Conservation (phyloP, 129 eudicot species). For the Centrapalus pauciflorus region DNA sequence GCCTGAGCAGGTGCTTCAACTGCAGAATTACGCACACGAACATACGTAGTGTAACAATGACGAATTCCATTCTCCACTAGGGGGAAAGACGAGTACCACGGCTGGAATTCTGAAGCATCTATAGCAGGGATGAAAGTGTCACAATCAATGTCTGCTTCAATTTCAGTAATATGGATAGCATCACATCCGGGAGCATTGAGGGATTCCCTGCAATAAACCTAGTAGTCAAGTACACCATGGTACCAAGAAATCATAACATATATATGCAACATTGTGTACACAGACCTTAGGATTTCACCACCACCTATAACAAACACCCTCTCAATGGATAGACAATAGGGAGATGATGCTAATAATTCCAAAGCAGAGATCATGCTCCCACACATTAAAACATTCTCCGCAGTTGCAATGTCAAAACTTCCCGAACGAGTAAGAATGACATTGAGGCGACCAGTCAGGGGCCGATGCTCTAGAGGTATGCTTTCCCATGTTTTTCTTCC, state of each 20-base stretch:
- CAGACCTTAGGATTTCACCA: slow-evolving; percentile 76
- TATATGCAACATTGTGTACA: slow-evolving; percentile 5
- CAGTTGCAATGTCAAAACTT: slow-evolving; percentile 46
- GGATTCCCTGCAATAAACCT: slow-evolving; percentile 68
- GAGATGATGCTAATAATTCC: slow-evolving; percentile 61
- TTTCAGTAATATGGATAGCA: slow-evolving; percentile 91
- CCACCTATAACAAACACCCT: slow-evolving; percentile 91
- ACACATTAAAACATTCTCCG: slow-evolving; percentile 70
- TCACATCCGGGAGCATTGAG: slow-evolving; percentile 75
- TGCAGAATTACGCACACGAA: slow-evolving; percentile 49
- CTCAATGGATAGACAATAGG: slow-evolving; percentile 66
- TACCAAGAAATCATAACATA: background rate
- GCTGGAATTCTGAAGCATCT: slow-evolving; percentile 59
- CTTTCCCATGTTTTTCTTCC: slow-evolving; percentile 97
- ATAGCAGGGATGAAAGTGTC: slow-evolving; percentile 87
- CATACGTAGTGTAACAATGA: slow-evolving; percentile 67
- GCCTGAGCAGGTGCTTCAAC: slow-evolving; percentile 22
- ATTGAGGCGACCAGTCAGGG: slow-evolving; percentile 81
- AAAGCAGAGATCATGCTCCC: slow-evolving; percentile 75
- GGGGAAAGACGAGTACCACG: slow-evolving; percentile 85
- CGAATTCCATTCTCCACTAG: slow-evolving; percentile 48
- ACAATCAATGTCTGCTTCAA: slow-evolving; percentile 51
- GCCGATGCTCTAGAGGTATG: slow-evolving; percentile 62
- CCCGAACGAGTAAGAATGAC: slow-evolving; percentile 86
- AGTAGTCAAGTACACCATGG: background rate